Base-by-base conservation (phyloP, 2,329 filamentous ascomycete genomes). In the Bipolaris sorokiniana region DNA sequence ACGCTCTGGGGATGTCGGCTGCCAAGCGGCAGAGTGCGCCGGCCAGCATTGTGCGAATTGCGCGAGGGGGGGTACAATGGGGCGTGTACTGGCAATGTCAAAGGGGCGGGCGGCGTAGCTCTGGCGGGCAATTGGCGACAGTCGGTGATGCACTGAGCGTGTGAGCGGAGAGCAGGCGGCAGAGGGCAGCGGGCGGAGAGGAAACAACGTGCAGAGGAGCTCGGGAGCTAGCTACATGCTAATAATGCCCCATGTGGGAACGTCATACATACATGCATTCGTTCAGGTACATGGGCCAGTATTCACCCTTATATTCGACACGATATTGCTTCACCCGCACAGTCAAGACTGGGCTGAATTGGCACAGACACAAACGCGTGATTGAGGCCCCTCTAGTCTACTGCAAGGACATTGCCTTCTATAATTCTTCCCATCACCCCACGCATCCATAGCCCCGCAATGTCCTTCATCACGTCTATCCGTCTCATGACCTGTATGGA, bases 1-100 rank as follows among this genome's bases (percentile, higher is more conserved):
- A 64, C 69, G 68, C 69, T 66, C 66, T 74, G 65, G 73, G 68
- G 44, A 67, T 64, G 54, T 73, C 68, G 34, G 67, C 68, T 56
- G 73, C 70, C 64, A 76, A 63, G 67, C 73, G 75, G 58, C 65
- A 67, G 65, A 77, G 68, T 54, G 70, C 59, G 63, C 71, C 64
- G 58, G 71, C 69, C 59, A 77, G 67, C 75, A 77, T 77, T 20
- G 65, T 51, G 59, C 51, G 18, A 50, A 58, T 53, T 51, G 41
- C 37, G 41, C 37, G 34, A 31, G 6, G 40, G 23, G 53, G 42
- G 49, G 38, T 33, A 15, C 9, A 26, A 48, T 34, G 40, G 3
- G 28, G 41, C 49, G 61, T 45, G 59, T 56, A 55, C 51, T 47
- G 59, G 46, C 42, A 33, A 38, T 20, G 37, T 42, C 56, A 54